Percentiles rank a stretch among this genome's conserved stretches.
These are phyloP conservation scores for Suhomyces kilbournensis DNA, from an alignment of 805 yeast species.

Conservation along the genomic window DNA sequence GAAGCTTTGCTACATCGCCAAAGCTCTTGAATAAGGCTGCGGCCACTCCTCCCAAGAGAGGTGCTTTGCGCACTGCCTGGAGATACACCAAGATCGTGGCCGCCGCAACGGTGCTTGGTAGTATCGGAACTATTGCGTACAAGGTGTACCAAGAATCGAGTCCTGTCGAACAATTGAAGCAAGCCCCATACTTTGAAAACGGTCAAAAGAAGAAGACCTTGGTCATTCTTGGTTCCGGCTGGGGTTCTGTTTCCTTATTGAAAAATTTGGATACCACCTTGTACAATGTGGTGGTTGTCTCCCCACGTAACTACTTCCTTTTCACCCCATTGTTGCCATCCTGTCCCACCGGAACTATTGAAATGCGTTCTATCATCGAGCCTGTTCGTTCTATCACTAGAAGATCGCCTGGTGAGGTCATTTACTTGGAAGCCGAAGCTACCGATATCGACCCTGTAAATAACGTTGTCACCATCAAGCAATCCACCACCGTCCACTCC, in stretches of 20 bases:
- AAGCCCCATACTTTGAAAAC: slow-evolving; percentile 50
- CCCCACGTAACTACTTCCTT: slow-evolving; percentile 92
- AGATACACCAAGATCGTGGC: slow-evolving; percentile 47
- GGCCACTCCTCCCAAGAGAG: slow-evolving; percentile 9
- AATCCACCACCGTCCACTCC: slow-evolving; percentile 53
- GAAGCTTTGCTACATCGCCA: slow-evolving; percentile 2
- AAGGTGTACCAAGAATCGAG: slow-evolving; percentile 59
- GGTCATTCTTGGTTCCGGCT: slow-evolving; percentile 85
- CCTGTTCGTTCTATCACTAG: slow-evolving; percentile 88
- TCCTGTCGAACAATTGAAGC: slow-evolving; percentile 61
- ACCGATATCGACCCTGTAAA: slow-evolving; percentile 71
- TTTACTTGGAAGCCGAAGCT: slow-evolving; percentile 88
- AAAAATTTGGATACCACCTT: slow-evolving; percentile 81
- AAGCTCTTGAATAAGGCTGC: not conserved
- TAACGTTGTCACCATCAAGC: slow-evolving; percentile 63
- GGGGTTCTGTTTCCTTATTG: slow-evolving; percentile 89
- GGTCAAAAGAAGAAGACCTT: slow-evolving; percentile 69
- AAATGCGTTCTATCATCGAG: slow-evolving; percentile 86
- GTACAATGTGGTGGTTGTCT: slow-evolving; percentile 84
- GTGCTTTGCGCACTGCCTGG: slow-evolving; percentile 42
- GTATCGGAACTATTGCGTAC: slow-evolving; percentile 49
- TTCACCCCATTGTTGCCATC: slow-evolving; percentile 96
- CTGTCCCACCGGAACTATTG: slow-evolving; percentile 91
- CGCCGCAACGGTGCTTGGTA: slow-evolving; percentile 50
- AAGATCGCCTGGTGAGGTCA: slow-evolving; percentile 71